Evolutionary conservation across 192 early-diverging fungal species (phyloP).

Genomic region (Backusella macrospora): DNA sequence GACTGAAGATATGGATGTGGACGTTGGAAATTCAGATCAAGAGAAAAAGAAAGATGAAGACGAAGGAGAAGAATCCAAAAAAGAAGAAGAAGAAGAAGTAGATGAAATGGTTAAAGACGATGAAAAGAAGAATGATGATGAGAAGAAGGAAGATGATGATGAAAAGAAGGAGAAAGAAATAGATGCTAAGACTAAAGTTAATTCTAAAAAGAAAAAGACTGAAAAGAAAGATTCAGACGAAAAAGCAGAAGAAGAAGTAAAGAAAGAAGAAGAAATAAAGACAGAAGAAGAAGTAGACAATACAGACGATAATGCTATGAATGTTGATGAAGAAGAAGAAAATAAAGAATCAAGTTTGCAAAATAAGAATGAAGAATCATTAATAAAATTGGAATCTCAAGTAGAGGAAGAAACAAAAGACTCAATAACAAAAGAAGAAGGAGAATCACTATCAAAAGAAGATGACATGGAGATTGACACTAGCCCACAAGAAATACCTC

Average conservation of each 20-base stretch:
- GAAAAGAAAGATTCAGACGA: neutral
- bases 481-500: slow-evolving; percentile 15
- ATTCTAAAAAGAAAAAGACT: neutral
- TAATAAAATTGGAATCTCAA: neutral
- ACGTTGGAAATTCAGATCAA: neutral
- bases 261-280: neutral
- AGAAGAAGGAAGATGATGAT: neutral
- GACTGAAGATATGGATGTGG: slow-evolving; percentile 7
- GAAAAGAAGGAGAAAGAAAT: neutral
- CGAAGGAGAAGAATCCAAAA: neutral
- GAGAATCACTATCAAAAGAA: slow-evolving; percentile 2
- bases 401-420: neutral
- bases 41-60: neutral
- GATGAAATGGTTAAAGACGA: neutral
- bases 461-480: neutral
- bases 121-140: neutral
- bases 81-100: neutral
- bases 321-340: neutral
- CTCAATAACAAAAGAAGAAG: neutral
- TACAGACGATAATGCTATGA: neutral
- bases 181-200: neutral
- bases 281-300: neutral
- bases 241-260: neutral
- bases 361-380: neutral
- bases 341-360: neutral